Base-by-base conservation (phyloP, 129 eudicot genomes). In the Flaveria linearis region DNA sequence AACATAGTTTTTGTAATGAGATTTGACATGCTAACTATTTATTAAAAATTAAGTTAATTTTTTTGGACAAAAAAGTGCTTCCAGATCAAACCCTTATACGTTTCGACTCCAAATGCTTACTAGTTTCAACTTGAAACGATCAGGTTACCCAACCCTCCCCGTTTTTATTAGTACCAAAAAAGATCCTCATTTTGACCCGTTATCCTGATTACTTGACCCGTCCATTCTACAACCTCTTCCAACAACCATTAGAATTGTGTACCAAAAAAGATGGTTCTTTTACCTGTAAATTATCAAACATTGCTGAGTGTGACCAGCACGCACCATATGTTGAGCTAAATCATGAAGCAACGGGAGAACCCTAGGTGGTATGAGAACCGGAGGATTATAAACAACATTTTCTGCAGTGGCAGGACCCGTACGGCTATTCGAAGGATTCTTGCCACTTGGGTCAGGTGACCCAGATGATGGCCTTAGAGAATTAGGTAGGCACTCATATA, bases 391-490 rank as follows among this genome's bases (percentile, higher is more conserved):
- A 70, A 86, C 87, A 68, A 96, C 87, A 77, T 91, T 86, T 75
- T 94, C 97, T 57, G 72, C 71, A 70, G 72, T 72, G 57, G 62
- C 76, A 70, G 73, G 81, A 12, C 88, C 97, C 36, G 82, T 58
- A 63, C 91, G 96, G 76, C 77, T 74, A 49, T 81, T 73, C 1
- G 95, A 82, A 61, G 85, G 82, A 81, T 80, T 82, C 86, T 88
- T 94, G 71, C 76, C 85, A 73, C 82, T 81, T 28, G 89, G 55
- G 42, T 91, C 94, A 62, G 91, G 93, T 56, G 91, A 88, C 73
- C 88, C 96, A 79, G 99, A 88, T 85, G 93, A 89, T 42, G 99
- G 99, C 17, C 96, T 82, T 90, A 95, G 84, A 13, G 97, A 89
- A 84, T 85, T 89, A 42, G 99, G 99, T 17, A 95, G 96, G 74